Evolutionary conservation across 2,329 filamentous ascomycete species (phyloP).

Genomic region (Leptographium flavum): DNA sequence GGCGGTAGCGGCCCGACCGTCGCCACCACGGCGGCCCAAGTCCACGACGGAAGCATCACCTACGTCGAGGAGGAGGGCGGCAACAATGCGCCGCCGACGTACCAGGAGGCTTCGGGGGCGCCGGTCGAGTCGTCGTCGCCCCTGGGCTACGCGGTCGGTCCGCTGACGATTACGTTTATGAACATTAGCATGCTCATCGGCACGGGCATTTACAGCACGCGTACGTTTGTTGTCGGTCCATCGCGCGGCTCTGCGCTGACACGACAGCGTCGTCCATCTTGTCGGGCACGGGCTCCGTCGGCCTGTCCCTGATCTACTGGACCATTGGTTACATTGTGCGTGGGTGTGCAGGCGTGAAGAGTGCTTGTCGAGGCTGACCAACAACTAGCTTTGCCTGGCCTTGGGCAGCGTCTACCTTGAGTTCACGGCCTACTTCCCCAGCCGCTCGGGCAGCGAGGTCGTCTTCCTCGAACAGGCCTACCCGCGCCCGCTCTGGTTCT

Average conservation of each 20-base stretch:
- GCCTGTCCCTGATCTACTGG: slow-evolving; percentile 50
- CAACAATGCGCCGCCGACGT: slow-evolving; percentile 10
- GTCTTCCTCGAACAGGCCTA: slow-evolving; percentile 56
- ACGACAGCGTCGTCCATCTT: slow-evolving; percentile 40
- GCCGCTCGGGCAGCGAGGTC: slow-evolving; percentile 49
- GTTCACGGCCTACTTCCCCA: slow-evolving; percentile 50
- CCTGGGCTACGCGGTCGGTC: slow-evolving; percentile 41
- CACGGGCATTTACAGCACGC: slow-evolving; percentile 48
- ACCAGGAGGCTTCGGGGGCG: slow-evolving; percentile 45
- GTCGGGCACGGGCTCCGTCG: slow-evolving; percentile 43
- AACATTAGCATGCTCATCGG: slow-evolving; percentile 50
- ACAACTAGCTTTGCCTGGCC: slow-evolving; percentile 32
- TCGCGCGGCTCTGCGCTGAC: too few species aligned
- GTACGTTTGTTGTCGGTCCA: slow-evolving; percentile 23
- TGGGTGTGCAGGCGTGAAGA: too few species aligned
- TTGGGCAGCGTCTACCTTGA: slow-evolving; percentile 48
- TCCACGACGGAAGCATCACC: slow-evolving; percentile 2
- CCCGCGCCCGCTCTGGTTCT: slow-evolving; percentile 47
- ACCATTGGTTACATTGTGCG: slow-evolving; percentile 45
- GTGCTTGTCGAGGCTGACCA: too few species aligned
- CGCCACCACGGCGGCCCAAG: too few species aligned
- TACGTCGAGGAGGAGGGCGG: slow-evolving; percentile 7
- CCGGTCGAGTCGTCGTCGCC: slow-evolving; percentile 44
- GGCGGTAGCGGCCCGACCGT: too few species aligned
- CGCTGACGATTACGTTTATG: slow-evolving; percentile 40